Conservation (phyloP, 352 stramenopile genomes). For the Pythium aristosporum region DNA sequence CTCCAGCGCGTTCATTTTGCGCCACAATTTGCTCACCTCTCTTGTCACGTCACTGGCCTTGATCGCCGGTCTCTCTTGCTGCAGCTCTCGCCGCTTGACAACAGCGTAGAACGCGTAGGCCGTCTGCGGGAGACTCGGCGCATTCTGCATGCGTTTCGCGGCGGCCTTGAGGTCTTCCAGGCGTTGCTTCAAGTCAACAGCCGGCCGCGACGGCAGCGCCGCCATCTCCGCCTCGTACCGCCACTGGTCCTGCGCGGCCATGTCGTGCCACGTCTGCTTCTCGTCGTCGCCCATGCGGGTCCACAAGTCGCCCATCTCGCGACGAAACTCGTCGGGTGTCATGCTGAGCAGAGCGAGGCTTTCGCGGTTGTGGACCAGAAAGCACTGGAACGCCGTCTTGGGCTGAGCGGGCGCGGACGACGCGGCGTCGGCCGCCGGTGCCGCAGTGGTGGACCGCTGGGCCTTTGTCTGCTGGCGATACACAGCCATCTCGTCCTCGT, state of each 20-base stretch:
- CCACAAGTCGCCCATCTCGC: constrained; percentile 59
- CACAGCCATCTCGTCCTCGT: constrained; percentile 45
- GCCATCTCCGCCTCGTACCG: constrained; percentile 54
- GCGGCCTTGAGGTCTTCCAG: constrained; percentile 41
- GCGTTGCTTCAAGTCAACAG: constrained; percentile 29
- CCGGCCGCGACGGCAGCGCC: constrained; percentile 43
- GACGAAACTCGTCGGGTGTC: constrained; percentile 52
- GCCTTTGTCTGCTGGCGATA: constrained; percentile 30
- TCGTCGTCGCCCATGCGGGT: constrained; percentile 39
- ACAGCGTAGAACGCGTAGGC: constrained; percentile 46
- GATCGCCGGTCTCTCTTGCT: constrained; percentile 25
- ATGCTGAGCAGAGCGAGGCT: constrained; percentile 52
- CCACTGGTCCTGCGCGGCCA: constrained; percentile 44
- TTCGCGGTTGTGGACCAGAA: constrained; percentile 56
- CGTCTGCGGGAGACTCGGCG: constrained; percentile 39
- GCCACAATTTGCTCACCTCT: constrained; percentile 50
- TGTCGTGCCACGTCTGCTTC: constrained; percentile 46
- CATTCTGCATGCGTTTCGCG: constrained; percentile 31
- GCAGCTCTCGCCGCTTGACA: constrained; percentile 38
- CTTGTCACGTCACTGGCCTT: constrained; percentile 53
- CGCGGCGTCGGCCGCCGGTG: no score
- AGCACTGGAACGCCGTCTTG: constrained; percentile 62
- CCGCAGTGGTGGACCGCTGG: no score
- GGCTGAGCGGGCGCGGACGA: constrained; percentile 12
- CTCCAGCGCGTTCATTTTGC: constrained; percentile 33